Conservation (phyloP, 257 asterid genomes). For the Solanum dulcamara region DNA sequence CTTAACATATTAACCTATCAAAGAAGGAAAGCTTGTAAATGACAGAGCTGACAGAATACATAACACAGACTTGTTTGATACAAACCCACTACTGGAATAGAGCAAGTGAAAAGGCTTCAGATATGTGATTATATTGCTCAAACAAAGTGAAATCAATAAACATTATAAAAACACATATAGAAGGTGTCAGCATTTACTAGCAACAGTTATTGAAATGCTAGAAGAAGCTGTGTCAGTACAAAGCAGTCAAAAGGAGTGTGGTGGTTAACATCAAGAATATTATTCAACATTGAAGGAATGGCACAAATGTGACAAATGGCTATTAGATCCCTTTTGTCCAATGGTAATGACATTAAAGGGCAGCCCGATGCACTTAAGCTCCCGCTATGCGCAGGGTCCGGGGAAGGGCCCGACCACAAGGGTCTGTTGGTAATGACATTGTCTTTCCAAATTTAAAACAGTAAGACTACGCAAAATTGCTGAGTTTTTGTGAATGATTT, state of each 20-base stretch:
- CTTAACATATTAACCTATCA: not conserved
- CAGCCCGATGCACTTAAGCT: too few relatives aligned
- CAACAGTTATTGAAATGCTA: not conserved
- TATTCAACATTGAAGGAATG: not conserved
- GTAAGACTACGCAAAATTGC: not conserved
- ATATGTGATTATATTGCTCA: not conserved
- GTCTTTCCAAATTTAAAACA: not conserved
- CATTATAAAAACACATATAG: not conserved
- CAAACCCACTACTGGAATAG: not conserved
- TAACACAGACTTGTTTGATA: not conserved
- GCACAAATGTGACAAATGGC: not conserved
- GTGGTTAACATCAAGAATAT: not conserved
- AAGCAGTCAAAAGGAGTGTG: not conserved
- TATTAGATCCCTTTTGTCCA: not conserved
- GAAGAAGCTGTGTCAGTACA: not conserved
- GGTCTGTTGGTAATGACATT: too few relatives aligned
- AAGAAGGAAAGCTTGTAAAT: not conserved
- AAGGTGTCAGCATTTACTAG: not conserved
- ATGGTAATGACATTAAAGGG: too few relatives aligned
- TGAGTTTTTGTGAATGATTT: not conserved
- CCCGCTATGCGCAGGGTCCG: too few relatives aligned
- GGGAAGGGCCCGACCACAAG: too few relatives aligned
- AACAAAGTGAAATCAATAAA: not conserved
- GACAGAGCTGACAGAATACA: not conserved
- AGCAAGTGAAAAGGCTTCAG: not conserved